Conservation (phyloP, 306 rosid genomes). For the Malus orientalis region DNA sequence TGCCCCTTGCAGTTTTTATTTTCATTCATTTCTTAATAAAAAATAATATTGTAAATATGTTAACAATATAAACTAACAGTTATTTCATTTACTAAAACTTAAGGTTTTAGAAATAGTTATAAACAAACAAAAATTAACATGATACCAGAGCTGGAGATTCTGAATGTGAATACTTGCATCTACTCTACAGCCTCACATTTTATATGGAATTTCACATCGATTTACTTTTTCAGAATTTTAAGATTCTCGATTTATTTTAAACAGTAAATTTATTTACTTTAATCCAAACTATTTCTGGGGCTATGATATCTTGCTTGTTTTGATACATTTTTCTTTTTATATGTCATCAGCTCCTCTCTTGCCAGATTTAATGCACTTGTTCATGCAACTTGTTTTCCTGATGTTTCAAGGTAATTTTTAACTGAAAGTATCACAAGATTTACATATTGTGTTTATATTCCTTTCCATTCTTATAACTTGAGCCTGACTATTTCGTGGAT, state of each 20-base stretch:
- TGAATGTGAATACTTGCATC: background rate
- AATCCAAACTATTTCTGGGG: background rate
- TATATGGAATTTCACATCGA: background rate
- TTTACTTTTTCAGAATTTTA: background rate
- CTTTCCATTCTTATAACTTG: background rate
- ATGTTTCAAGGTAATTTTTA: constrained; percentile 71
- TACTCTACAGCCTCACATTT: background rate
- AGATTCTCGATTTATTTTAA: background rate
- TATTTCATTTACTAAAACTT: background rate
- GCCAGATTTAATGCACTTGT: constrained; percentile 71
- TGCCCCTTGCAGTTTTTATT: background rate
- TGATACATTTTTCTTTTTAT: background rate
- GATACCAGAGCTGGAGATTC: background rate
- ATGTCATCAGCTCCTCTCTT: constrained; percentile 58
- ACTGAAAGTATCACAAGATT: constrained; percentile 15
- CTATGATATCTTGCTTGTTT: constrained; percentile 3
- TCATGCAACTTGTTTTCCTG: constrained; percentile 93
- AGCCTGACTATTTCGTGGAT: constrained; percentile 17
- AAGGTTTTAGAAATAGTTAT: background rate
- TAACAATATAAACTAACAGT: background rate
- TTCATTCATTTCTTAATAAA: background rate
- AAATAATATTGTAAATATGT: background rate
- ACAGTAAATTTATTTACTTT: background rate
- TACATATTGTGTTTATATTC: constrained; percentile 8
- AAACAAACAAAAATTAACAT: background rate